Base-by-base conservation (phyloP, 768 basidiomycete genomes). In the Coprinopsis strossmayeri region DNA sequence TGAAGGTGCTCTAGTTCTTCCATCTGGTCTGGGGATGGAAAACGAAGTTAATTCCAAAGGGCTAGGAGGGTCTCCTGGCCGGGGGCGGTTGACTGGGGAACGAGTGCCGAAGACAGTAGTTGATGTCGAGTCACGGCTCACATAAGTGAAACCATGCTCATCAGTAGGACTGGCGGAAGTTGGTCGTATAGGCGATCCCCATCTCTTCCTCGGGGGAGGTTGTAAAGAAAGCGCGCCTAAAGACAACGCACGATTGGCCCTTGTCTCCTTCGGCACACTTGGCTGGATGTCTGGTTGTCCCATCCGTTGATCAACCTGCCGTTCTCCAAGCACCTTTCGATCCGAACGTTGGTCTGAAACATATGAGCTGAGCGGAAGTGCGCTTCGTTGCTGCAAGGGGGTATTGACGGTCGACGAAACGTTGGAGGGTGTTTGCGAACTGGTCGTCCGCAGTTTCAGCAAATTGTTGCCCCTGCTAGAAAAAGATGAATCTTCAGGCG, bases 401-500 rank as follows among this genome's bases (percentile, higher is more conserved):
- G n/a, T 51, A 23, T 15, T 46, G 44, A 38, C 2, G 12, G 27
- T 27, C n/a, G 40, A 25, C 15, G 34, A 10, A 2, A 35, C 24
- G 17, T 32, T 62, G 45, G 45, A 61, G 61, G 26, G 54, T 52
- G 39, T 70, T 66, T 17, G 65, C 37, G 10, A 38, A 59, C 35
- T 65, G 61, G 49, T 63, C 71, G 20, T 65, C 32, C 76, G 68
- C 40, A 77, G 61, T 70, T 76, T 77, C 34, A 83, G 62, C 28
- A 85, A 65, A 55, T 71, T 80, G 32, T 64, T 76, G 7, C 81
- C 79, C 54, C 69, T 77, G 30, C 71, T 71, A 21, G 71, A 68
- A 50, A 84, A 83, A 9, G 81, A 81, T 13, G 38, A 28, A 12
- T 81, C 81, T 46, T 81, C 9, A n/a, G 57, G 66, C 25, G 53